Evolutionary conservation across 495 filamentous ascomycete genomes (phyloP).

Genomic region (Clohesyomyces aquaticus): DNA sequence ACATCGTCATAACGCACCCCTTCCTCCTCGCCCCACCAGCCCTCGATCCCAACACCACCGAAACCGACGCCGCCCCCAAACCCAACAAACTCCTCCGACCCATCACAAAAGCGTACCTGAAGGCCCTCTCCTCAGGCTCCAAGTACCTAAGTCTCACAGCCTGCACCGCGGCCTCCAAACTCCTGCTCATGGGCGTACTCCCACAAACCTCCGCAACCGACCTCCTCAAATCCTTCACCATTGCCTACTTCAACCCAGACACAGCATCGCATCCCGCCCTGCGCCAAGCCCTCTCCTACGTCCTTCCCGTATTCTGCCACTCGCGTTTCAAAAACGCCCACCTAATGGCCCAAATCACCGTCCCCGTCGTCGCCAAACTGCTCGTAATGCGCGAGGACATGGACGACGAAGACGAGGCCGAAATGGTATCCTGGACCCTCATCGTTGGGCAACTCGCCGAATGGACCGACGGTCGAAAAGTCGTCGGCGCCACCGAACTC

Average conservation of each 20-base stretch:
- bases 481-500: constrained; percentile 61
- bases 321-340: constrained; percentile 76
- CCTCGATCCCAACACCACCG: constrained; percentile 7
- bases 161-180: constrained; percentile 78
- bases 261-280: constrained; percentile 83
- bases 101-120: constrained; percentile 75
- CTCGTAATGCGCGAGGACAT: constrained; percentile 57
- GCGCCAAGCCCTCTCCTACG: constrained; percentile 88
- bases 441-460: constrained; percentile 83
- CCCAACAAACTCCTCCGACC: constrained; percentile 57
- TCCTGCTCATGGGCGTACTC: constrained; percentile 73
- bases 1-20: constrained; percentile 87
- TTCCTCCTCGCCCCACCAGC: constrained; percentile 59
- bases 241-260: constrained; percentile 89
- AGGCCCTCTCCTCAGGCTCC: constrained; percentile 74
- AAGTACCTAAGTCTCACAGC: constrained; percentile 67
- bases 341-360: constrained; percentile 71
- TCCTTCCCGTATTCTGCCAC: constrained; percentile 94
- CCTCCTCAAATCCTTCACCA: constrained; percentile 77
- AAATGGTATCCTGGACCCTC: constrained; percentile 72
- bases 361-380: constrained; percentile 68
- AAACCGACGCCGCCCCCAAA: constrained; percentile 34
- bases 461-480: constrained; percentile 93
- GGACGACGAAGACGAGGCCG: constrained; percentile 62
- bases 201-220: constrained; percentile 56